phyloP scores from a whole-genome alignment of 257 asterid genomes.

The Galeopsis tetrahit region DNA sequence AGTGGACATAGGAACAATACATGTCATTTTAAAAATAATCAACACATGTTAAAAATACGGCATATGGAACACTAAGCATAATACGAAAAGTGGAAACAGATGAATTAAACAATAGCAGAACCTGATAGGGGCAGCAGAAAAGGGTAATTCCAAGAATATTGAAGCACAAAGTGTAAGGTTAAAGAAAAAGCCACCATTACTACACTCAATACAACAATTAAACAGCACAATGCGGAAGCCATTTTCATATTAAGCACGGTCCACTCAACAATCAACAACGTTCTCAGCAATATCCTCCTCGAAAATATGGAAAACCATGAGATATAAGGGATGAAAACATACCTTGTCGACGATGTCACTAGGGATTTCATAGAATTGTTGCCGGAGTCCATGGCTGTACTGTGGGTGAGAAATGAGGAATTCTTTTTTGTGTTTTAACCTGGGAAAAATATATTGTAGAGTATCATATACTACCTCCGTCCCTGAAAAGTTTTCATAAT shows the following conservation, averaged over 20 bases:
- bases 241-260: neutral
- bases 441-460: neutral
- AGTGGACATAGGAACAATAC: too few relatives aligned
- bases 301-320: slow-evolving; percentile 1
- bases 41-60: too few relatives aligned
- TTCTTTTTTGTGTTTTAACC: neutral
- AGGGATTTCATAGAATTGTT: slow-evolving; percentile 22
- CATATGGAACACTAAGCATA: neutral
- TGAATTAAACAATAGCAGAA: neutral
- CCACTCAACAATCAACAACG: neutral
- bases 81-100: slow-evolving; percentile 10
- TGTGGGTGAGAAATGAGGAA: slow-evolving; percentile 1
- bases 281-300: neutral
- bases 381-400: slow-evolving; percentile 32
- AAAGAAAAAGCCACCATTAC: neutral
- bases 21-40: too few relatives aligned
- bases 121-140: neutral
- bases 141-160: neutral
- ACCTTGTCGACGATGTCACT: slow-evolving; percentile 33
- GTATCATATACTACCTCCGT: too few relatives aligned
- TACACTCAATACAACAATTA: neutral
- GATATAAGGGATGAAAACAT: neutral
- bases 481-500: too few relatives aligned
- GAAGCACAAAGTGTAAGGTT: neutral
- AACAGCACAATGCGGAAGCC: slow-evolving; percentile 7